A percentile compares a stretch with the other conserved stretches of the same genome.
Evolutionary conservation across 306 rosid species (phyloP).

Genomic region (Castanospermum australe): DNA sequence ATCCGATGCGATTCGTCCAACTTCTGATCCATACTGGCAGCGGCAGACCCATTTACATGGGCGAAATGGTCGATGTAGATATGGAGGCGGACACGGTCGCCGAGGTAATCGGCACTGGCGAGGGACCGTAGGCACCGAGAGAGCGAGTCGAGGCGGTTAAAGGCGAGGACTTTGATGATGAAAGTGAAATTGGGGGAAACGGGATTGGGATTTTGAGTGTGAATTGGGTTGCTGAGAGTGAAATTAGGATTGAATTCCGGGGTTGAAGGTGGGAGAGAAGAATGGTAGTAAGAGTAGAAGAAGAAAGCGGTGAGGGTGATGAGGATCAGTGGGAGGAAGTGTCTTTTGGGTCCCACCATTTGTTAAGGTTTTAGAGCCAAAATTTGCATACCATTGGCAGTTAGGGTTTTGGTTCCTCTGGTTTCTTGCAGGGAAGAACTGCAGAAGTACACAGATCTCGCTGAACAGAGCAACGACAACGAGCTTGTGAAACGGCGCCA

Average conservation of each 20-base stretch:
- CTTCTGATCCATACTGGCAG: constrained; percentile 27
- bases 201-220: constrained; percentile 14
- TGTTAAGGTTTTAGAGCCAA: neutral
- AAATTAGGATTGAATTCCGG: constrained; percentile 41
- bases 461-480: neutral
- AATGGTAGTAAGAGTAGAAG: constrained; percentile 52
- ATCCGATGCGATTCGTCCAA: constrained; percentile 59
- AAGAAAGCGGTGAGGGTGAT: constrained; percentile 48
- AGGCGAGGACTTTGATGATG: constrained; percentile 76
- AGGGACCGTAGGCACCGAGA: constrained; percentile 87
- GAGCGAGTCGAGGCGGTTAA: constrained; percentile 70
- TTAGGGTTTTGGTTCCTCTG: neutral
- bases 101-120: constrained; percentile 77
- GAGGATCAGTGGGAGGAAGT: constrained; percentile 55
- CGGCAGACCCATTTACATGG: constrained; percentile 24
- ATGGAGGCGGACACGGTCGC: constrained; percentile 76
- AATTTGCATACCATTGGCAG: constrained; percentile 2
- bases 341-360: constrained; percentile 72
- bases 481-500: neutral
- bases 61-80: constrained; percentile 67
- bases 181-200: constrained; percentile 46
- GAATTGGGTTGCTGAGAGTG: constrained; percentile 25
- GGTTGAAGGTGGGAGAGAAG: constrained; percentile 48
- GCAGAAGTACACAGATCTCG: constrained; percentile 11
- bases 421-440: neutral